phyloP scores from a whole-genome alignment of 2,329 filamentous ascomycete species.

The Coniochaeta pulveracea region DNA sequence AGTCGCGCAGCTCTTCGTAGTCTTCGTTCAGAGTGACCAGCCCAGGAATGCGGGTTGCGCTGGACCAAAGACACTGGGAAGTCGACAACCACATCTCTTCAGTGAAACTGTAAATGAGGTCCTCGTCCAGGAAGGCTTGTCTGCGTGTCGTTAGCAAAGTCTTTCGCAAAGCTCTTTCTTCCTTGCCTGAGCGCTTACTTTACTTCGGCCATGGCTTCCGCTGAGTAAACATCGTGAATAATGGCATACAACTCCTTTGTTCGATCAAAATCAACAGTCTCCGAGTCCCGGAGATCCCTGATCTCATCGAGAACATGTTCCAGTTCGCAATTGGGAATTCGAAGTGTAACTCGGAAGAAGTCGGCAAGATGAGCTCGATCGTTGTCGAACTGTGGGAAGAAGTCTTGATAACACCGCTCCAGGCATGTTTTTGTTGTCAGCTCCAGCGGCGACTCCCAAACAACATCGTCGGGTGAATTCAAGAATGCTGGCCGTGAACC shows the following conservation, averaged over 20 bases:
- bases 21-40: constrained; percentile 15
- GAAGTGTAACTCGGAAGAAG: constrained; percentile 6
- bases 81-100: constrained; percentile 17
- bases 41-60: constrained; percentile 16
- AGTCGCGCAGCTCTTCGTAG: constrained; percentile 16
- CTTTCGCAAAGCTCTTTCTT: background rate
- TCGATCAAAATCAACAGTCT: background rate
- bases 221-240: background rate
- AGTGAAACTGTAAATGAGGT: constrained; percentile 8
- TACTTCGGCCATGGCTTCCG: background rate
- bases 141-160: constrained; percentile 4
- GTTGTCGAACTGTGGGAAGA: background rate
- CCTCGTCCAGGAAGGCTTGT: constrained; percentile 6
- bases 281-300: background rate
- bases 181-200: background rate
- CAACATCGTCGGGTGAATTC: background rate
- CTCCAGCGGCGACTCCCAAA: constrained; percentile 6
- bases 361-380: background rate
- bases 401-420: constrained; percentile 2
- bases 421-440: constrained; percentile 5
- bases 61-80: constrained; percentile 22
- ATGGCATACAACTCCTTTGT: constrained; percentile 3
- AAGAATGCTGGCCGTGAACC: background rate
- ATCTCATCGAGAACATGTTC: constrained; percentile 6
- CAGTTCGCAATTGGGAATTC: constrained; percentile 5